Evolutionary conservation across 371 early-diverging fungal species (phyloP), one percentile per base, ranked within the genome.

Genomic region (Apophysomyces elegans): DNA sequence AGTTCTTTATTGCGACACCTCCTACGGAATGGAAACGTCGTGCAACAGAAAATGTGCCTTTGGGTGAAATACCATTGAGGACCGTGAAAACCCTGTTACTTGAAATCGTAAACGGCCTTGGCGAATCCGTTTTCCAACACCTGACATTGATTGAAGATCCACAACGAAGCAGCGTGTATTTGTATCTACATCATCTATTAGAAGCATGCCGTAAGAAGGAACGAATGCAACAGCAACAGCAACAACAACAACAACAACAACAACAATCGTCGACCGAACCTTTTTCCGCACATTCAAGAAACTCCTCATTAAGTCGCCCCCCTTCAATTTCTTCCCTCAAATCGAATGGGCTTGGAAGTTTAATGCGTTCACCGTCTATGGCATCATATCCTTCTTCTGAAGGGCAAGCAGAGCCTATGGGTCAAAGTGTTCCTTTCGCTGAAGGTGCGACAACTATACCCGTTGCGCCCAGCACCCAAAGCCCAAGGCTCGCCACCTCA

Each of bases 11-110:
- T 37, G 75, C 81, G 12, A 84, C 88, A 35, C 94, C 95, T 12
- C 95, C 95, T 7, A 76, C 81, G 12, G 93, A 93, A 62, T 97
- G 97, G 97, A 93, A 93, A 65, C 84, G 86, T 39, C 86, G 95
- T 37, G 90, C 89, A 8, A 80, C 83, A 36, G 90, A 91, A 46
- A 81, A 84, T 7, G 79, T 88, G 26, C 91, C 93, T 8, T 76
- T 93, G 61, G 95, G 95, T 46, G 96, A 97, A 61, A 86, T 96
- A 91, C 97, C 97, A 0, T 73, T 94, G 56, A 90, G 96, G 56
- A 97, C 97, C 0, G 93, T 96, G 38, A 97, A 97, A 78, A 96
- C 97, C 0, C 83, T 97, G 35, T 71, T 95, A 36, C 86, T 93
- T 35, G 93, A 95, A 69, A 69, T 97, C 32, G 89, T 88, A 1